These are phyloP conservation scores for Cyclotella kingstonii DNA, from an alignment of 108 stramenopile species.

Conservation along the genomic window DNA sequence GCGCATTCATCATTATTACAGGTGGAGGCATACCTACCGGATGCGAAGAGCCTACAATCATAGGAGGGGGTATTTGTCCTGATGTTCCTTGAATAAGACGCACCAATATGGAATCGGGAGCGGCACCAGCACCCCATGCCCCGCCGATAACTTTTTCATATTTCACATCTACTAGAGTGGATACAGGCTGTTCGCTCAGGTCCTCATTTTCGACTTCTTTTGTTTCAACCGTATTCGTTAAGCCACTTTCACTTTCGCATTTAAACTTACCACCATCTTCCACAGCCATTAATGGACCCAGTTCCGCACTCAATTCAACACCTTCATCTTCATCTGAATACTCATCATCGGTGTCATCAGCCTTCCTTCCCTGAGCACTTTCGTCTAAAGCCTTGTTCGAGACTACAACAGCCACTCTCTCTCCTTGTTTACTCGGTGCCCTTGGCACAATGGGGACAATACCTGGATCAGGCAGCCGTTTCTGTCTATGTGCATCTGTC, in stretches of 20 bases:
- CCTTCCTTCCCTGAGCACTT: slow-evolving; percentile 1
- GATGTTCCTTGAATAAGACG: slow-evolving; percentile 76
- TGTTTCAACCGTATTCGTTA: background rate
- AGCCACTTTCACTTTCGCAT: background rate
- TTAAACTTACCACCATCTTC: background rate
- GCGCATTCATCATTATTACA: slow-evolving; percentile 13
- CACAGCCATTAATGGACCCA: slow-evolving; percentile 14
- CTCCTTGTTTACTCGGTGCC: slow-evolving; percentile 62
- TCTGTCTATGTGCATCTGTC: slow-evolving; percentile 80
- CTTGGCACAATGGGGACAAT: slow-evolving; percentile 73
- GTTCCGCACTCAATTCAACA: slow-evolving; percentile 29
- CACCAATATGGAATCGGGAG: slow-evolving; percentile 65
- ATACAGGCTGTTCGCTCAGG: background rate
- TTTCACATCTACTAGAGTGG: slow-evolving; percentile 3
- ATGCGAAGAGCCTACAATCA: slow-evolving; percentile 7
- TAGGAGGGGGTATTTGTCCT: slow-evolving; percentile 18
- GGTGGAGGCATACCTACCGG: slow-evolving; percentile 15
- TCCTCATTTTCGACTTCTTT: background rate
- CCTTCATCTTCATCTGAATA: slow-evolving; percentile 37
- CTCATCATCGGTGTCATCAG: slow-evolving; percentile 20
- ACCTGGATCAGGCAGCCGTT: slow-evolving; percentile 72
- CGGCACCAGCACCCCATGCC: slow-evolving; percentile 86
- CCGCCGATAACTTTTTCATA: slow-evolving; percentile 55
- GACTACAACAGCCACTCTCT: slow-evolving; percentile 60
- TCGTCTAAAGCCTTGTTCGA: slow-evolving; percentile 33